Evolutionary conservation across 208 protist genomes (phyloP).

Genomic region (Trypanosoma scelopori): DNA sequence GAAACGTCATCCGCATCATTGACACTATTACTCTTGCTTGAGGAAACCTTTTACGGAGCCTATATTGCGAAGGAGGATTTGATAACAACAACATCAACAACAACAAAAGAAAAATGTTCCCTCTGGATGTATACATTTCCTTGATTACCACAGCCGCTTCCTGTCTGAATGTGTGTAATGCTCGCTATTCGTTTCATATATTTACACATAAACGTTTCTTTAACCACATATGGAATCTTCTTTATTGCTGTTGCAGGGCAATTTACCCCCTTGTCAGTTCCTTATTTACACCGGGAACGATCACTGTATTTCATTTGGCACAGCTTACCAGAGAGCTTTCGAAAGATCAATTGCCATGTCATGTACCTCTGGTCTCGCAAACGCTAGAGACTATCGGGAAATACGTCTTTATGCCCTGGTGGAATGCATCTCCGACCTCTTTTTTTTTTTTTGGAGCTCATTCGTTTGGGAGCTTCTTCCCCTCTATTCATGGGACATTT

Average conservation of each 20-base stretch:
- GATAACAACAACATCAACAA: conserved; percentile 11
- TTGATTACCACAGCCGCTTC: conserved; percentile 11
- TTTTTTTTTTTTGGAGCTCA: conserved; percentile 20
- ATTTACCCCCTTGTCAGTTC: conserved; percentile 20
- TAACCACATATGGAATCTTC: conserved; percentile 24
- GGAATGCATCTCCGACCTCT: conserved; percentile 7
- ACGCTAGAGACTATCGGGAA: conserved; percentile 4
- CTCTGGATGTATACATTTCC: conserved; percentile 15
- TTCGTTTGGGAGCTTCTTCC: conserved; percentile 13
- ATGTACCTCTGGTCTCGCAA: conserved; percentile 15
- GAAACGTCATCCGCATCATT: not conserved
- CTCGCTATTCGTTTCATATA: conserved; percentile 7
- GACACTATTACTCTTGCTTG: conserved; percentile 5
- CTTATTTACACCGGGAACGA: conserved; percentile 12
- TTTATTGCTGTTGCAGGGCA: conserved; percentile 25
- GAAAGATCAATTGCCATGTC: conserved; percentile 15
- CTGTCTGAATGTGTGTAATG: conserved; percentile 6
- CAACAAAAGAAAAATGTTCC: conserved; percentile 6
- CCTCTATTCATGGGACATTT: conserved; percentile 22
- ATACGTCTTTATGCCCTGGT: conserved; percentile 12
- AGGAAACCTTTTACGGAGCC: conserved; percentile 17
- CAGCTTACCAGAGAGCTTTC: conserved; percentile 7
- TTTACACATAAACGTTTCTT: conserved; percentile 23
- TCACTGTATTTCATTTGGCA: conserved; percentile 9
- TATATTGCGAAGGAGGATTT: conserved; percentile 19